These are phyloP conservation scores for Cryptococcus hybrid DNA, from an alignment of 1,284 basidiomycete species.

Conservation along the genomic window DNA sequence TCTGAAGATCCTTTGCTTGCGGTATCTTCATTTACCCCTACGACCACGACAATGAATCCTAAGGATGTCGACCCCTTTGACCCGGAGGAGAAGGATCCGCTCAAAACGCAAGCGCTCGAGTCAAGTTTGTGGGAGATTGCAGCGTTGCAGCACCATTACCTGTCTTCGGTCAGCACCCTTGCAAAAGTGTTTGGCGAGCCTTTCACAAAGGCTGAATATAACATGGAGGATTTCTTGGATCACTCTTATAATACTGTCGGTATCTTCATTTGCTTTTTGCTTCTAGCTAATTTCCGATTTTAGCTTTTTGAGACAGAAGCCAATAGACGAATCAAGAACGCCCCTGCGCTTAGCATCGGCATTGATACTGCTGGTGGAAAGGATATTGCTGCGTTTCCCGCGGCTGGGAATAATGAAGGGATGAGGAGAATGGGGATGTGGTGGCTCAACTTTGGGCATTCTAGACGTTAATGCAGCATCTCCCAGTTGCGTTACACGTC, in stretches of 20 bases:
- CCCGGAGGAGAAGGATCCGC: slow-evolving; percentile 66
- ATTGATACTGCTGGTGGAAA: slow-evolving; percentile 20
- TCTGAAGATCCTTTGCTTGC: background rate
- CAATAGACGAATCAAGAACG: slow-evolving; percentile 73
- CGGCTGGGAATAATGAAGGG: background rate
- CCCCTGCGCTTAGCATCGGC: slow-evolving; percentile 60
- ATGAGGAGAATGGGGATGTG: background rate
- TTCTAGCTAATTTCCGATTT: background rate
- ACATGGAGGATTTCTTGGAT: slow-evolving; percentile 95
- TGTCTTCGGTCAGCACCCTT: slow-evolving; percentile 76
- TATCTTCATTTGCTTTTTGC: slow-evolving; percentile 11
- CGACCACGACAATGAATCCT: background rate
- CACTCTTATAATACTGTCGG: slow-evolving; percentile 89
- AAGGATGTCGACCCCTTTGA: slow-evolving; percentile 67
- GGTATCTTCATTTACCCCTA: background rate
- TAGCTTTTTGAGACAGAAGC: slow-evolving; percentile 86
- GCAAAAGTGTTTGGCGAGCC: slow-evolving; percentile 84
- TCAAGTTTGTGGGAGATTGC: slow-evolving; percentile 92
- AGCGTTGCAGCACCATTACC: slow-evolving; percentile 78
- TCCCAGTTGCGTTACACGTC: background rate
- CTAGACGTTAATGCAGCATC: background rate
- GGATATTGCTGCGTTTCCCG: slow-evolving; percentile 1
- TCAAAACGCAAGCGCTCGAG: slow-evolving; percentile 72
- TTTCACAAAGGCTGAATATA: slow-evolving; percentile 87
- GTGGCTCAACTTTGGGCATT: slow-evolving; percentile 1